phyloP scores from a whole-genome alignment of 1,139 yeast genomes.

The Protomyces lactucae-debilis region DNA sequence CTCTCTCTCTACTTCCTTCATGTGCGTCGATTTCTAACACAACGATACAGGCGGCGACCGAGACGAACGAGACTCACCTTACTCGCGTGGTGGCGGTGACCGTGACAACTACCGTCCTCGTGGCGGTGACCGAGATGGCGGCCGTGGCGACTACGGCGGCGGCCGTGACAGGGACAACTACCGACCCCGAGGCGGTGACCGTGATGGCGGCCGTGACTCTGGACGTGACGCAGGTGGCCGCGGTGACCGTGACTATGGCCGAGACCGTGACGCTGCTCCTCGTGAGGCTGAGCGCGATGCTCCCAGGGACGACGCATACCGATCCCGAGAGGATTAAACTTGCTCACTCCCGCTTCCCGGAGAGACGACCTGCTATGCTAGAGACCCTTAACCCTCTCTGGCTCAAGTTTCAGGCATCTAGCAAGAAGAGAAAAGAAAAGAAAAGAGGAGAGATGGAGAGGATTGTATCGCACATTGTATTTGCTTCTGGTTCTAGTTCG shows the following conservation, averaged over 20 bases:
- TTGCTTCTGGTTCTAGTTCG: conserved; percentile 2
- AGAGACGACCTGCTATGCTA: neutral
- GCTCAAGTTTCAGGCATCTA: too few species aligned
- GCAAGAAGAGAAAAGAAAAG: neutral
- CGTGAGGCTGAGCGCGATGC: conserved; percentile 20
- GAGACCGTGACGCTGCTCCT: conserved; percentile 23
- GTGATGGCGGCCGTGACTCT: conserved; percentile 1
- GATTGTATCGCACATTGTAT: neutral
- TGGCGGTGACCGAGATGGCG: conserved; percentile 20
- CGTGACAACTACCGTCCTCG: conserved; percentile 21
- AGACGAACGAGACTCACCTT: conserved; percentile 23
- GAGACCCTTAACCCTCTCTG: too few species aligned
- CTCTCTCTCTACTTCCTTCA: too few species aligned
- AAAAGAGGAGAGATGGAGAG: neutral
- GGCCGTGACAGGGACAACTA: conserved; percentile 17
- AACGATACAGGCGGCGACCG: conserved; percentile 10
- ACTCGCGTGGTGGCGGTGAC: conserved; percentile 26
- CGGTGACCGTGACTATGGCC: conserved; percentile 10
- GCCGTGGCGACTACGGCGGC: conserved; percentile 24
- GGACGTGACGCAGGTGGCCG: conserved; percentile 10
- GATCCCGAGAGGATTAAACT: neutral
- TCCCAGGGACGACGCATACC: conserved; percentile 15
- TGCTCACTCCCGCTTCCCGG: neutral
- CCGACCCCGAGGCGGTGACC: conserved; percentile 10
- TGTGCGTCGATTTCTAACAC: neutral